These are phyloP conservation scores for sorghum (Sorghum bicolor) DNA, from an alignment of 176 grass and related monocot genomes.

Conservation along the genomic window Sorghum_bicolor_NCBIv3 NC_012877.2:2450001-2450500, in stretches of 20 bases:
- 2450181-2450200: neutral
- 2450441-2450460: neutral
- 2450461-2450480: neutral
- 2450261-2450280: slow-evolving; percentile 28
- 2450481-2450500: slow-evolving; percentile 7
- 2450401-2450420: neutral
- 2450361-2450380: slow-evolving; percentile 16
- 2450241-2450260: slow-evolving; percentile 2
- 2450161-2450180: neutral
- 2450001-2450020: slow-evolving; percentile 1
- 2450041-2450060: too few species aligned
- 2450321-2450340: neutral
- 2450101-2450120: neutral
- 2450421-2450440: neutral
- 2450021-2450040: neutral
- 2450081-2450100: neutral
- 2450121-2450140: neutral
- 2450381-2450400: slow-evolving; percentile 7
- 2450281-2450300: neutral
- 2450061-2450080: neutral
- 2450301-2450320: neutral
- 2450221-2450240: neutral
- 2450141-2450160: neutral
- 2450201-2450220: slow-evolving; percentile 7
- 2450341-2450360: neutral